These are phyloP conservation scores for Mallotus repandus DNA, from an alignment of 441 rosid genomes.

Conservation along the genomic window DNA sequence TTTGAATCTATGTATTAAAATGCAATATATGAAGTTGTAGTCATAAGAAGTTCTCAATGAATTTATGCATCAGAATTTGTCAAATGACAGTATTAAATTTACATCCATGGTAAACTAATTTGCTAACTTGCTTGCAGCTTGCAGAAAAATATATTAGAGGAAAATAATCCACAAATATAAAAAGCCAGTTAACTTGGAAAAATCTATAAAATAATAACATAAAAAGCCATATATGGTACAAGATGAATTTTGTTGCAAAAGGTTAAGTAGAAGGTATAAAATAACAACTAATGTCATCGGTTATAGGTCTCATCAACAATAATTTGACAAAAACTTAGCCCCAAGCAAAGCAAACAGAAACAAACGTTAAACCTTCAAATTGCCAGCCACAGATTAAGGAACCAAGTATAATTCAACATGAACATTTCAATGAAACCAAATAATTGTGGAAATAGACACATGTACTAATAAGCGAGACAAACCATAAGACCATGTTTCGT, in stretches of 20 bases:
- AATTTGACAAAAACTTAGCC: background rate
- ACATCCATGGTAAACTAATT: background rate
- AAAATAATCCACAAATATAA: background rate
- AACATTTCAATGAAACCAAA: background rate
- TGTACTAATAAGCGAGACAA: background rate
- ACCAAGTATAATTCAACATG: background rate
- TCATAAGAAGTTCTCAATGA: too few species aligned
- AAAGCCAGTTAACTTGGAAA: background rate
- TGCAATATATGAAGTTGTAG: too few species aligned
- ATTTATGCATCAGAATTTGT: slow-evolving; percentile 3
- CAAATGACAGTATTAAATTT: background rate
- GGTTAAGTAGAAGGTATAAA: too few species aligned
- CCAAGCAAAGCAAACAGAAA: background rate
- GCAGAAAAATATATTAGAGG: background rate
- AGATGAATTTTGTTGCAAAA: background rate
- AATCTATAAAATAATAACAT: background rate
- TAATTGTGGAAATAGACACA: background rate
- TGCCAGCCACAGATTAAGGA: background rate
- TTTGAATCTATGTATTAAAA: too few species aligned
- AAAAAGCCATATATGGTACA: background rate
- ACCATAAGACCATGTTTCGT: background rate
- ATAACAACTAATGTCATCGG: too few species aligned
- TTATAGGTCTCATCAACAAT: background rate
- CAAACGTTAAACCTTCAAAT: background rate
- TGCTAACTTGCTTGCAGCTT: slow-evolving; percentile 8